Evolutionary conservation across 2,329 filamentous ascomycete genomes (phyloP).

Genomic region (Cladophialophora chaetospira): DNA sequence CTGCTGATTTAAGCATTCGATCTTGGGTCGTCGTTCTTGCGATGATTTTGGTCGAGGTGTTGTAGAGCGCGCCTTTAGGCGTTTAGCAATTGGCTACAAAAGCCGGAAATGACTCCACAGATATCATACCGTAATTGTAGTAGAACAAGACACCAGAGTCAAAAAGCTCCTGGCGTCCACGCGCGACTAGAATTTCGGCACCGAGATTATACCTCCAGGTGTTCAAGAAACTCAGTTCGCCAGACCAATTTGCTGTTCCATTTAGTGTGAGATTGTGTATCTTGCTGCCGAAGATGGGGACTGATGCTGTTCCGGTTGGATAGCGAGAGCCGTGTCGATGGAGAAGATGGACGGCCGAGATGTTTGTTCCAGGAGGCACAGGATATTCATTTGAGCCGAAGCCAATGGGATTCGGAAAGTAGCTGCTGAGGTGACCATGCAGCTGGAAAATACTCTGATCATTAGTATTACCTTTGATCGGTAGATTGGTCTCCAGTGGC

Average conservation of each 20-base stretch:
- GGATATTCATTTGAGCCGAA: slow-evolving; percentile 75
- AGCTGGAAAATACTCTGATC: slow-evolving; percentile 70
- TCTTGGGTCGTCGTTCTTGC: slow-evolving; percentile 74
- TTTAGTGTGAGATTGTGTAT: slow-evolving; percentile 55
- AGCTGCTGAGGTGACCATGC: slow-evolving; percentile 70
- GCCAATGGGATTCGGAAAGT: slow-evolving; percentile 66
- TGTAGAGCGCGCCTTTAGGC: slow-evolving; percentile 55
- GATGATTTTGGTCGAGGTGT: slow-evolving; percentile 72
- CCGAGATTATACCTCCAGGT: slow-evolving; percentile 70
- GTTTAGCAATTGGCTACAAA: not conserved
- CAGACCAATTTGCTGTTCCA: slow-evolving; percentile 59
- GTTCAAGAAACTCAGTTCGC: slow-evolving; percentile 66
- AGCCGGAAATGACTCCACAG: too few relatives aligned
- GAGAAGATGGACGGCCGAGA: slow-evolving; percentile 71
- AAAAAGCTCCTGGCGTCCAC: slow-evolving; percentile 72
- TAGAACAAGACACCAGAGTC: slow-evolving; percentile 70
- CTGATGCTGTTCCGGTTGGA: slow-evolving; percentile 63
- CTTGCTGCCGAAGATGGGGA: slow-evolving; percentile 58
- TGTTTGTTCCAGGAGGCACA: slow-evolving; percentile 63
- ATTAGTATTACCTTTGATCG: slow-evolving; percentile 61
- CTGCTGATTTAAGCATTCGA: slow-evolving; percentile 74
- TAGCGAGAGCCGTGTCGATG: slow-evolving; percentile 75
- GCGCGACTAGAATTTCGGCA: slow-evolving; percentile 69
- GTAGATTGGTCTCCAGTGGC: slow-evolving; percentile 70
- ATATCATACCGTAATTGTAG: slow-evolving; percentile 64